Evolutionary conservation across 2,329 filamentous ascomycete species (phyloP).

Genomic region (Taxawa tesnikishii): DNA sequence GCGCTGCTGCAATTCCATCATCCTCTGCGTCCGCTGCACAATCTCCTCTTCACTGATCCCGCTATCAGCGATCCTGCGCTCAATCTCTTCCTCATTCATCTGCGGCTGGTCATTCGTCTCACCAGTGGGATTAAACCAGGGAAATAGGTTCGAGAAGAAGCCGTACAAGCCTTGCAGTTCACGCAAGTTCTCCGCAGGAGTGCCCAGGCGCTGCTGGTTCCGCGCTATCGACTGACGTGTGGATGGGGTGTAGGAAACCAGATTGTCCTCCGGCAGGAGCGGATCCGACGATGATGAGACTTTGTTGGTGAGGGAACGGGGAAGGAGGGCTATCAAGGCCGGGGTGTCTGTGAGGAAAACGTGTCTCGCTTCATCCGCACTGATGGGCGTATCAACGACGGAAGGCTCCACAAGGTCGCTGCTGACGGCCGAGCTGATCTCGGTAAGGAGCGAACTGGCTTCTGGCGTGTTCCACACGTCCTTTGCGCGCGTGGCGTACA

Average conservation of each 20-base stretch:
- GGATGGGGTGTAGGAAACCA: slow-evolving; percentile 13
- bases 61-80: slow-evolving; percentile 14
- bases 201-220: slow-evolving; percentile 3
- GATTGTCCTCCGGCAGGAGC: slow-evolving; percentile 51
- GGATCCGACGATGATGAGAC: slow-evolving; percentile 71
- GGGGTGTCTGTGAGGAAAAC: slow-evolving; percentile 67
- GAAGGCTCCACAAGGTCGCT: slow-evolving; percentile 28
- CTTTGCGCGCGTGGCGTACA: slow-evolving; percentile 66
- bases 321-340: slow-evolving; percentile 56
- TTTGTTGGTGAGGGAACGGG: slow-evolving; percentile 49
- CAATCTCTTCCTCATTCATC: slow-evolving; percentile 14
- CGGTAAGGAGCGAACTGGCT: slow-evolving; percentile 54
- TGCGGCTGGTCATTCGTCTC: slow-evolving; percentile 8
- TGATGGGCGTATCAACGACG: slow-evolving; percentile 27
- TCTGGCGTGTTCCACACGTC: slow-evolving; percentile 78
- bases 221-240: slow-evolving; percentile 10
- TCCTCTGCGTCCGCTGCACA: slow-evolving; percentile 13
- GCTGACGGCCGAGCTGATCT: slow-evolving; percentile 47
- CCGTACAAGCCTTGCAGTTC: slow-evolving; percentile 15
- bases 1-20: slow-evolving; percentile 15
- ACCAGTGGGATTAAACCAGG: slow-evolving; percentile 13
- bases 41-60: slow-evolving; percentile 14
- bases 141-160: slow-evolving; percentile 18
- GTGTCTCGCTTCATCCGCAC: slow-evolving; percentile 55
- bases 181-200: slow-evolving; percentile 11